Conservation (phyloP, 164 flowering plant genomes). For the Taxillus chinensis region DNA sequence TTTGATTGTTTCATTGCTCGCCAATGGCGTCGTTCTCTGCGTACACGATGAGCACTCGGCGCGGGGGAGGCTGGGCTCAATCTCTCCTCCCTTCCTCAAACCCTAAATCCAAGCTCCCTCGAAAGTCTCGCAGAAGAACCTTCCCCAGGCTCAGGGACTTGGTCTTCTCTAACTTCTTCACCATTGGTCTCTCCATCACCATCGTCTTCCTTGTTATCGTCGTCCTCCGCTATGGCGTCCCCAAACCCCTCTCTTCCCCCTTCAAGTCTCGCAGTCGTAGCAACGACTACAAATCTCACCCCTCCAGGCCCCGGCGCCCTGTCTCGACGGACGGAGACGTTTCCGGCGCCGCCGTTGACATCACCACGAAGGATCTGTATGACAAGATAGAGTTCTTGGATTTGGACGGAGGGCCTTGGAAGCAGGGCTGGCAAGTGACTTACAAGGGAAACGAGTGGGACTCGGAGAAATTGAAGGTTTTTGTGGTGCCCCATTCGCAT, state of each 20-base stretch:
- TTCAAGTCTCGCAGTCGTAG: constrained; percentile 8
- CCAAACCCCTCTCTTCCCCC: constrained; percentile 40
- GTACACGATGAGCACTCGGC: constrained; percentile 23
- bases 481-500: constrained; percentile 99
- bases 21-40: constrained; percentile 12
- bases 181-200: constrained; percentile 60
- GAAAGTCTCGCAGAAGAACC: constrained; percentile 44
- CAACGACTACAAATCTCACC: neutral
- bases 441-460: constrained; percentile 88
- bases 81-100: constrained; percentile 36
- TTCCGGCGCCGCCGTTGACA: constrained; percentile 47
- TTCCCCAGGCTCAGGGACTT: constrained; percentile 40
- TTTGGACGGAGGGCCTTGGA: constrained; percentile 88
- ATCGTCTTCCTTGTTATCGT: constrained; percentile 46
- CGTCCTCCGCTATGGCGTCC: constrained; percentile 46
- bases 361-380: constrained; percentile 83
- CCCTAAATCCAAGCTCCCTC: constrained; percentile 33
- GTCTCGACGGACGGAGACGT: neutral
- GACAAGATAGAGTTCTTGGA: constrained; percentile 82
- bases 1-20: neutral
- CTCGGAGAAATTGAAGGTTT: constrained; percentile 74
- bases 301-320: constrained; percentile 14
- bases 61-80: constrained; percentile 36
- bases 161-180: constrained; percentile 54
- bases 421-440: constrained; percentile 81